A percentile compares a stretch with the other conserved stretches of the same genome.
Evolutionary conservation across 345 rosid species (phyloP).

Genomic region (Raphanus sativus): DNA sequence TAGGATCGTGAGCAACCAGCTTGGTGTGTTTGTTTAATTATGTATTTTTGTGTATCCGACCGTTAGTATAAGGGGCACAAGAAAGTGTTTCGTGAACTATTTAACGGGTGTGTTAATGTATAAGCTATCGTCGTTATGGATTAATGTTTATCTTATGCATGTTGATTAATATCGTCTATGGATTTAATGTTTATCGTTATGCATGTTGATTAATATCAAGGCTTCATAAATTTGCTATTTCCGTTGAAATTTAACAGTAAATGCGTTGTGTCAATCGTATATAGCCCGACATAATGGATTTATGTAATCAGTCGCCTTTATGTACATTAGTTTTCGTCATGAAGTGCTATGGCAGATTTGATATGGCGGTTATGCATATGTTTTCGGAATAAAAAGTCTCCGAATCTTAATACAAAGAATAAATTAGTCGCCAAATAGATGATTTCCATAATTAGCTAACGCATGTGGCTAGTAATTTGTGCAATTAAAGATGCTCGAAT

Average conservation of each 20-base stretch:
- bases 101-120: slow-evolving; percentile 1
- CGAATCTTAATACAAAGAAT: neutral
- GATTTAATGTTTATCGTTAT: neutral
- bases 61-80: neutral
- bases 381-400: neutral
- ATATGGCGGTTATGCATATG: slow-evolving; percentile 7
- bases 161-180: neutral
- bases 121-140: slow-evolving; percentile 22
- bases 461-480: neutral
- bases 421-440: neutral
- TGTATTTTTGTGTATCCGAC: neutral
- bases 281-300: slow-evolving; percentile 17
- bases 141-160: neutral
- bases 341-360: neutral
- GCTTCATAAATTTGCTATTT: neutral
- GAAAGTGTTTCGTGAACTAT: slow-evolving; percentile 6
- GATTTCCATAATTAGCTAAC: neutral
- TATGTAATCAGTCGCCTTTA: slow-evolving; percentile 9
- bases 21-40: neutral
- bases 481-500: neutral
- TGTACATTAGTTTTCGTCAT: slow-evolving; percentile 8
- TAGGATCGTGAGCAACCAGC: slow-evolving; percentile 15
- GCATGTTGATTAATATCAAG: neutral
- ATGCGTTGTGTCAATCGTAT: slow-evolving; percentile 9
- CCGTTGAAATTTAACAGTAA: neutral